These are phyloP conservation scores for Circinella umbellata DNA, from an alignment of 371 early-diverging fungal species.

Conservation along the genomic window DNA sequence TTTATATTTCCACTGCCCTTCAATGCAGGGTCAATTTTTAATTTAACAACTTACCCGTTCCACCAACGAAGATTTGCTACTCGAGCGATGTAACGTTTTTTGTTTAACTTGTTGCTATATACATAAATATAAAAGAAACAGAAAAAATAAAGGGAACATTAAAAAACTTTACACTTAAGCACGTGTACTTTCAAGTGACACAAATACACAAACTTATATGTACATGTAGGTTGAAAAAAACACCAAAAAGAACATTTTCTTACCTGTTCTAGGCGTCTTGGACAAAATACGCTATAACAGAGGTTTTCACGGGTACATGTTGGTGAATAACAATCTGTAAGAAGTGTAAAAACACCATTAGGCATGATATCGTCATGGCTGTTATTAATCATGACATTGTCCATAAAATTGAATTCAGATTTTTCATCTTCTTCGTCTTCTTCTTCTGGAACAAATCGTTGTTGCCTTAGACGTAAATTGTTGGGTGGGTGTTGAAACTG, in stretches of 20 bases:
- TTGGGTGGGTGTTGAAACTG: slow-evolving; percentile 62
- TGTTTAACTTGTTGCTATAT: slow-evolving; percentile 9
- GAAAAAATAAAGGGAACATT: background rate
- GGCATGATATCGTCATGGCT: slow-evolving; percentile 37
- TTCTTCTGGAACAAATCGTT: slow-evolving; percentile 17
- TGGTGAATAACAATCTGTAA: slow-evolving; percentile 91
- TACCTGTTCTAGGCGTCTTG: slow-evolving; percentile 71
- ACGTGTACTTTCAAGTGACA: background rate
- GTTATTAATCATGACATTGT: slow-evolving; percentile 12
- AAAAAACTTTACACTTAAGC: background rate
- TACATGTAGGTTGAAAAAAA: background rate
- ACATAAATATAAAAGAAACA: no score
- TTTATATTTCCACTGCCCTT: background rate
- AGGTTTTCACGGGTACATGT: slow-evolving; percentile 81
- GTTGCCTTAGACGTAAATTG: background rate
- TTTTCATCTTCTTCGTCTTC: slow-evolving; percentile 35
- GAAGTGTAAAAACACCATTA: slow-evolving; percentile 84
- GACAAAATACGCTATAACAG: slow-evolving; percentile 88
- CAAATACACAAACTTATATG: background rate
- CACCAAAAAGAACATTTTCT: background rate
- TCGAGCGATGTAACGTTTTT: slow-evolving; percentile 17
- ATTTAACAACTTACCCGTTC: slow-evolving; percentile 9
- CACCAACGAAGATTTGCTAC: slow-evolving; percentile 23
- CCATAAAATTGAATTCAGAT: slow-evolving; percentile 17
- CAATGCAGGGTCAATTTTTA: background rate